phyloP scores from a whole-genome alignment of 129 eudicot species.

The Ambrosia trifida region DNA sequence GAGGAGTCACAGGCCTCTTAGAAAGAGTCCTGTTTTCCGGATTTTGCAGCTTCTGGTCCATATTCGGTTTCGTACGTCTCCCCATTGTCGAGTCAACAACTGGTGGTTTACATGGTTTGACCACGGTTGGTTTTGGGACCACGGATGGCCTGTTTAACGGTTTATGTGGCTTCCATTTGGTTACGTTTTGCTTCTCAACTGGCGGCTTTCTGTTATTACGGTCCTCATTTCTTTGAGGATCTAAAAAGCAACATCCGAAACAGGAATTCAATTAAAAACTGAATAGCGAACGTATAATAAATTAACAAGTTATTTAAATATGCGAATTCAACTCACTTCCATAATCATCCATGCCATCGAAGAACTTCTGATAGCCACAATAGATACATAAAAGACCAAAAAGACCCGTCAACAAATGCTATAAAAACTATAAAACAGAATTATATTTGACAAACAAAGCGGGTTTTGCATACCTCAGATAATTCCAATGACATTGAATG shows the following conservation, averaged over 20 bases:
- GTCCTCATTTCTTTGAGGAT: constrained; percentile 64
- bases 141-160: constrained; percentile 23
- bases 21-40: constrained; percentile 27
- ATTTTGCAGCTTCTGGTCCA: constrained; percentile 40
- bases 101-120: constrained; percentile 53
- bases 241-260: constrained; percentile 53
- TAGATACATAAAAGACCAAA: constrained; percentile 22
- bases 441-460: neutral
- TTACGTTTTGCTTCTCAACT: constrained; percentile 31
- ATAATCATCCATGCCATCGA: constrained; percentile 90
- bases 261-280: constrained; percentile 49
- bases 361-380: constrained; percentile 51
- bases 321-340: constrained; percentile 71
- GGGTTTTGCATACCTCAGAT: constrained; percentile 50
- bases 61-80: constrained; percentile 45
- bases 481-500: constrained; percentile 61
- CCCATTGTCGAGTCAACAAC: constrained; percentile 39
- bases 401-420: constrained; percentile 33
- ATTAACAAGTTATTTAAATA: constrained; percentile 9
- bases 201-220: constrained; percentile 53
- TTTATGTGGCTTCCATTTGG: constrained; percentile 38
- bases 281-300: constrained; percentile 23
- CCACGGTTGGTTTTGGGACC: constrained; percentile 34
- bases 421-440: constrained; percentile 11
- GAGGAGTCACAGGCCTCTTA: constrained; percentile 47